Conservation (phyloP, 192 early-diverging fungal genomes). For the Coemansia sp. region DNA sequence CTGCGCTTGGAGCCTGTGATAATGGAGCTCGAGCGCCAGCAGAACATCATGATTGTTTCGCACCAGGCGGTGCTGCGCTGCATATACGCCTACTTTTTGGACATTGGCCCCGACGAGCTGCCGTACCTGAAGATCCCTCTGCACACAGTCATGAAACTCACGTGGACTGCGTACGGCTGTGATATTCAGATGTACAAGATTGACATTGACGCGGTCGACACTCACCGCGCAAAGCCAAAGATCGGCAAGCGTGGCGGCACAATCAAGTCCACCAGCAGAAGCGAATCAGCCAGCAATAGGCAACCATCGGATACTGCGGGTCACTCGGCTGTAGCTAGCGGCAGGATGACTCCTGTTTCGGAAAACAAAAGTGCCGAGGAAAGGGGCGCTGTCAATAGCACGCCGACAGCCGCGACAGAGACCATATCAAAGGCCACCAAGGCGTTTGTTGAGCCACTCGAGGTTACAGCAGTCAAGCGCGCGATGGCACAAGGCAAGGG, state of each 20-base stretch:
- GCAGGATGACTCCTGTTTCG: background rate
- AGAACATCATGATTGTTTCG: slow-evolving; percentile 93
- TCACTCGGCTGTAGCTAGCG: background rate
- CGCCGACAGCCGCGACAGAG: background rate
- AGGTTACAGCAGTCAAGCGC: slow-evolving; percentile 16
- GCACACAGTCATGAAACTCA: slow-evolving; percentile 96
- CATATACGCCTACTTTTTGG: slow-evolving; percentile 98
- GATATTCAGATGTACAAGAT: slow-evolving; percentile 91
- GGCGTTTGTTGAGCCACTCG: slow-evolving; percentile 7
- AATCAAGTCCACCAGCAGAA: slow-evolving; percentile 18
- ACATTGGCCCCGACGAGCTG: slow-evolving; percentile 89
- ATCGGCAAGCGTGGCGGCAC: slow-evolving; percentile 34
- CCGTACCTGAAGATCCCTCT: slow-evolving; percentile 99
- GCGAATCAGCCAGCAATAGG: background rate
- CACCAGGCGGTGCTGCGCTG: slow-evolving; percentile 98
- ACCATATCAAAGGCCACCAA: background rate
- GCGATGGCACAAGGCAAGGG: slow-evolving; percentile 9
- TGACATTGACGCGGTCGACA: slow-evolving; percentile 98
- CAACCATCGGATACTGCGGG: background rate
- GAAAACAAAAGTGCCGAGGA: background rate
- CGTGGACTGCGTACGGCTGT: slow-evolving; percentile 96
- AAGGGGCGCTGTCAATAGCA: background rate
- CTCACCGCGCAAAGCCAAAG: slow-evolving; percentile 81
- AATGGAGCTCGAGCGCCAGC: slow-evolving; percentile 98
- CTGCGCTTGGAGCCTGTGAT: slow-evolving; percentile 96